Base-by-base conservation (phyloP, 225 moss, liverwort and hornwort genomes). In the Lunularia cruciata region DNA sequence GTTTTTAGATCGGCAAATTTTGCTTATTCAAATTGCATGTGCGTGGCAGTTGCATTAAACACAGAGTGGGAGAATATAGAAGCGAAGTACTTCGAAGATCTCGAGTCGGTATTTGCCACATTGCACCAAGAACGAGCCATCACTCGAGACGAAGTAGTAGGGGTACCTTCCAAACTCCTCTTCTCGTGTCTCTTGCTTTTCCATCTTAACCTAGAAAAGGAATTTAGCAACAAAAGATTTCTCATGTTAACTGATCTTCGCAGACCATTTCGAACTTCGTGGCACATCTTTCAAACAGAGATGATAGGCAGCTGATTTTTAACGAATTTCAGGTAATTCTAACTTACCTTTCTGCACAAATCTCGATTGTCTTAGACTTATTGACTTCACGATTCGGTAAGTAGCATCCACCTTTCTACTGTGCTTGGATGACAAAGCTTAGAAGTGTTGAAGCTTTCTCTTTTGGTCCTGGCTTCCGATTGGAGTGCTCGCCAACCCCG, bases 321-420 rank as follows among this genome's bases (percentile, higher is more conserved):
- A 77, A 95, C 56, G 74, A 84, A 30, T 92, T 78, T 5, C 95
- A 95, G 79, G 95, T 79, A 86, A 63, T 56, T 63, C 2, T 7
- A 5, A 18, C 45, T 8, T 34, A 58, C 39, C 5, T 57, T 57
- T 57, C 14, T 4, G 5, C 30, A 45, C 30, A 40, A 40, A n/a
- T n/a, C n/a, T n/a, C n/a, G n/a, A n/a, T n/a, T n/a, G n/a, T n/a
- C n/a, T n/a, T n/a, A n/a, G n/a, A n/a, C n/a, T n/a, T n/a, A n/a
- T n/a, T n/a, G n/a, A n/a, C n/a, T n/a, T n/a, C n/a, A n/a, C n/a
- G n/a, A n/a, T n/a, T n/a, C n/a, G n/a, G n/a, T n/a, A n/a, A n/a
- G n/a, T n/a, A n/a, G n/a, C n/a, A n/a, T n/a, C n/a, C n/a, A n/a
- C n/a, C n/a, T n/a, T n/a, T n/a, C n/a, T n/a, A n/a, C n/a, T n/a